phyloP scores from a whole-genome alignment of 1,139 yeast species.

The Scheffersomyces illinoinensis region DNA sequence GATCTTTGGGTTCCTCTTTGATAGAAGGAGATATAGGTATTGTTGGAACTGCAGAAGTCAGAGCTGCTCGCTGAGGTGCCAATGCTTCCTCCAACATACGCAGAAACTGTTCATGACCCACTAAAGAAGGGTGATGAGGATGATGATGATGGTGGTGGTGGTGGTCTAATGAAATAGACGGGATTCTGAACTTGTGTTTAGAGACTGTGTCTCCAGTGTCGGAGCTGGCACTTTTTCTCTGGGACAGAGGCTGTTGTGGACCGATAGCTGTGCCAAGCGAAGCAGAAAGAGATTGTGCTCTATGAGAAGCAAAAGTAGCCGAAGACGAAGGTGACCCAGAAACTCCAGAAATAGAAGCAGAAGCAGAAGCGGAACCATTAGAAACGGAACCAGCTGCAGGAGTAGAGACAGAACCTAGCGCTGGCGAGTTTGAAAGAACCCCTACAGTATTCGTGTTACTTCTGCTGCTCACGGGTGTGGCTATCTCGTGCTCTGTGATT shows the following conservation, averaged over 20 bases:
- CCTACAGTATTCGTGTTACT: neutral
- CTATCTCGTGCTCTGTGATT: neutral
- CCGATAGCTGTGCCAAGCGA: neutral
- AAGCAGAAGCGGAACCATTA: neutral
- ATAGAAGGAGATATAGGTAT: neutral
- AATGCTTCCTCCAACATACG: neutral
- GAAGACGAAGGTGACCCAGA: neutral
- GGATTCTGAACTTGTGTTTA: constrained; percentile 38
- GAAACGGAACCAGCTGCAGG: neutral
- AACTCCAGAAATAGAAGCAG: neutral
- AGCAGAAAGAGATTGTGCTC: neutral
- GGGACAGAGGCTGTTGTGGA: neutral
- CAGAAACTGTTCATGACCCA: neutral
- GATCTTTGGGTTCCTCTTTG: neutral
- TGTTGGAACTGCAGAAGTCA: neutral
- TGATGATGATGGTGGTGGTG: constrained; percentile 8
- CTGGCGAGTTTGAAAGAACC: neutral
- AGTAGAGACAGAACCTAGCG: neutral
- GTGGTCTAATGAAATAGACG: constrained; percentile 36
- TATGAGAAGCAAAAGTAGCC: neutral
- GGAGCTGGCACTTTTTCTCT: constrained; percentile 21
- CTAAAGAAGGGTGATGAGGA: constrained; percentile 3
- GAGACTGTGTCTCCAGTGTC: constrained; percentile 17
- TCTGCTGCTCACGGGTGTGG: neutral
- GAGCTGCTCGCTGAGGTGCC: neutral